phyloP scores from a whole-genome alignment of 2,329 filamentous ascomycete genomes.

The Balansia obtecta region DNA sequence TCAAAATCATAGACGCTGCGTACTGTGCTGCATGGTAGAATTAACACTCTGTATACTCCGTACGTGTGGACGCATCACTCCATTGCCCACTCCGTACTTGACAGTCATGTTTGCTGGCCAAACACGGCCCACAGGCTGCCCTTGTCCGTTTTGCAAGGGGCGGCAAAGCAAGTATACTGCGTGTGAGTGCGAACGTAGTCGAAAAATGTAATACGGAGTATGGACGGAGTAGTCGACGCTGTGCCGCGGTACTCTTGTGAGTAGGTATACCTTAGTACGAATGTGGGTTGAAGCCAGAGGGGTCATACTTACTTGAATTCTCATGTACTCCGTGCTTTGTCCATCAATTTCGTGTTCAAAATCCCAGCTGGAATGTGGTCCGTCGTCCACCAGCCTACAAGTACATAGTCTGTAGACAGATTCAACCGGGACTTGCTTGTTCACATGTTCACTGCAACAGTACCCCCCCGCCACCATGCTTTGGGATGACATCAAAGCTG shows the following conservation, averaged over 20 bases:
- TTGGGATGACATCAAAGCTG: neutral
- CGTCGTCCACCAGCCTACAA: neutral
- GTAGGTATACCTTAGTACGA: too few species aligned
- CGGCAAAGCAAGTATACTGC: neutral
- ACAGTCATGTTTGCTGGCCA: neutral
- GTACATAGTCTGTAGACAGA: neutral
- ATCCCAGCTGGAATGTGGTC: neutral
- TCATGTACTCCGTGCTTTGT: neutral
- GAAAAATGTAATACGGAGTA: too few species aligned
- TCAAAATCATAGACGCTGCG: too few species aligned
- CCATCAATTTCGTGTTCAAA: neutral
- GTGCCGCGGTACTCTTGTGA: too few species aligned
- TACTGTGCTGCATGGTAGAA: too few species aligned
- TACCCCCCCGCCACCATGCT: neutral
- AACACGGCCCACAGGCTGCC: conserved; percentile 1
- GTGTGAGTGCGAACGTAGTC: neutral
- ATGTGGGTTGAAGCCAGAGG: too few species aligned
- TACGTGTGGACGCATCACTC: neutral
- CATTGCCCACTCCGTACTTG: too few species aligned
- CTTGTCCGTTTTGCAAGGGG: neutral
- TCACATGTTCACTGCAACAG: neutral
- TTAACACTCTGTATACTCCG: neutral
- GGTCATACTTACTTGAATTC: too few species aligned
- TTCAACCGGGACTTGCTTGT: neutral
- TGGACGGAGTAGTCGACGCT: neutral